A percentile compares a stretch with the other conserved stretches of the same genome.
Evolutionary conservation across 139 green algal species (phyloP).

Genomic region (Picochlorum costavermella): DNA sequence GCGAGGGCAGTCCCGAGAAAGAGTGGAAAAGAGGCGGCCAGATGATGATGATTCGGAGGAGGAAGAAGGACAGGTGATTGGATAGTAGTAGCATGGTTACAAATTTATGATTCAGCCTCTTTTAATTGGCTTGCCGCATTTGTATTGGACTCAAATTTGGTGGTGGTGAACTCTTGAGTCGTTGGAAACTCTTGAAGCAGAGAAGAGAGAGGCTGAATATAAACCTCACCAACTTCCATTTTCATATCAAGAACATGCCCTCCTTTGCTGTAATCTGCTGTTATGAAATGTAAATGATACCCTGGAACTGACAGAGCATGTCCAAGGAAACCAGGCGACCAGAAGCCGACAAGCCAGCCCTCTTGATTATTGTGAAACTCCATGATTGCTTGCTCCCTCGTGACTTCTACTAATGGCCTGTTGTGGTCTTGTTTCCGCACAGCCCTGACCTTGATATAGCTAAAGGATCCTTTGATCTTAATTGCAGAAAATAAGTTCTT

Average conservation of each 20-base stretch:
- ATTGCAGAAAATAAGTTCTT: not conserved
- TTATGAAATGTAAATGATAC: not conserved
- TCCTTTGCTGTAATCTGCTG: not conserved
- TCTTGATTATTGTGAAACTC: not conserved
- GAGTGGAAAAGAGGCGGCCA: no score
- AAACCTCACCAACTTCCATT: not conserved
- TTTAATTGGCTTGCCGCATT: no score
- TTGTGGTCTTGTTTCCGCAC: not conserved
- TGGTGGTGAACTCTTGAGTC: not conserved
- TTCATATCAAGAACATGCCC: constrained; percentile 2
- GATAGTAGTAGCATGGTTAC: no score
- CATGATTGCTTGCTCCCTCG: not conserved
- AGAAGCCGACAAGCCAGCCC: not conserved
- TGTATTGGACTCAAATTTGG: no score
- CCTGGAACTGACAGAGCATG: constrained; percentile 1
- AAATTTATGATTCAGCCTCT: no score
- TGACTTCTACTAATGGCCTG: not conserved
- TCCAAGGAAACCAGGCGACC: not conserved
- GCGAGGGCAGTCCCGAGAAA: no score
- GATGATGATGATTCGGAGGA: no score
- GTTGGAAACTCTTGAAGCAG: not conserved
- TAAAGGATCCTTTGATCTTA: not conserved
- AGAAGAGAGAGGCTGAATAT: not conserved
- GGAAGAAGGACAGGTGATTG: no score
- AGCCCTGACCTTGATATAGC: not conserved